Conservation (phyloP, 2,329 filamentous ascomycete species). For the Colletotrichum sublineola region DNA sequence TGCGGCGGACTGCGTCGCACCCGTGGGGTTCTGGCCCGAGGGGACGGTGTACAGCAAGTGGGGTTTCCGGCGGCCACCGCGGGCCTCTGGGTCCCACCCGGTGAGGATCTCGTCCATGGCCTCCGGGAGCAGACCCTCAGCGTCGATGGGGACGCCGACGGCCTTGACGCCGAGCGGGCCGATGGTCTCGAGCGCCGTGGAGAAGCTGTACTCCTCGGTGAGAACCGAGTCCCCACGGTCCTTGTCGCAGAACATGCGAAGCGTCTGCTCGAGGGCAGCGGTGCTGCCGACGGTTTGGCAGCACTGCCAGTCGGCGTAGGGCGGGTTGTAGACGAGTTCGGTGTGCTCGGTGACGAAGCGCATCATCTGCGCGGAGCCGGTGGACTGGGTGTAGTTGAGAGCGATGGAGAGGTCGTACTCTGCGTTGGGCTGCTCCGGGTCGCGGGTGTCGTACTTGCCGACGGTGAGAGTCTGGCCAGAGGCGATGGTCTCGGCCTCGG, state of each 20-base stretch:
- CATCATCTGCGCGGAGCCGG: constrained; percentile 87
- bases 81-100: constrained; percentile 61
- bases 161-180: constrained; percentile 65
- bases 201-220: constrained; percentile 93
- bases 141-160: constrained; percentile 66
- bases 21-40: constrained; percentile 92
- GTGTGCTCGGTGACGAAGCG: constrained; percentile 96
- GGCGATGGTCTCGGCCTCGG: constrained; percentile 74
- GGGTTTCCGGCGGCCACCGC: constrained; percentile 64
- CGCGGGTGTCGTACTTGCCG: constrained; percentile 85
- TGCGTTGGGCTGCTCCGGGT: constrained; percentile 56
- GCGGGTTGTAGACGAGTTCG: constrained; percentile 87
- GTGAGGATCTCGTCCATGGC: constrained; percentile 65
- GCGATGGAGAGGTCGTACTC: constrained; percentile 84
- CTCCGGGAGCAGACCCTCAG: constrained; percentile 65
- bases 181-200: constrained; percentile 74
- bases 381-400: constrained; percentile 93
- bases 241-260: constrained; percentile 82
- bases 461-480: constrained; percentile 73
- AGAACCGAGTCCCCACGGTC: constrained; percentile 82
- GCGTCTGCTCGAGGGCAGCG: constrained; percentile 83
- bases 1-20: constrained; percentile 79
- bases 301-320: constrained; percentile 91
- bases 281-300: constrained; percentile 89
- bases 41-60: constrained; percentile 72